Evolutionary conservation across 2,329 filamentous ascomycete genomes (phyloP), one percentile per base, ranked within the genome.

Genomic region (Aspergillus calidoustus): DNA sequence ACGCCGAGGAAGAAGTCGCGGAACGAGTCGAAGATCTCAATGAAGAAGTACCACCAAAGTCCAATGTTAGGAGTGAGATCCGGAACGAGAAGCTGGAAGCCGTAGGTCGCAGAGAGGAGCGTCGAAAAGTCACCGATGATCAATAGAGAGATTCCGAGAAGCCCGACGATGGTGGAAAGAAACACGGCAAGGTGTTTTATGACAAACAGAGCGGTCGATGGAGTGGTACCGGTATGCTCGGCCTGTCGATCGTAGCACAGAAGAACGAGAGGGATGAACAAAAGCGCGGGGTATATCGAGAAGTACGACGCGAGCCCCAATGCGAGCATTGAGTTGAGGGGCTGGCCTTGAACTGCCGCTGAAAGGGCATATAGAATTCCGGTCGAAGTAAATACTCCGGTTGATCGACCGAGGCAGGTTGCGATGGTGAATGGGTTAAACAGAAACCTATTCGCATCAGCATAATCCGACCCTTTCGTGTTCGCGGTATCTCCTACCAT

Each of bases 1-100:
- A 99, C 93, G 58, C 91, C 95, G 3, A 99, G 86, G 83, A 98
- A 99, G 83, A 99, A 99, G 69, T 91, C 89, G 44, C 95, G 87
- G 84, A 99, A 99, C 1, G 93, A 94, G 79, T 99, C 95, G 76
- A 99, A 99, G 88, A 99, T 99, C 75, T 99, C 94, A 68, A 96
- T 96, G 75, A 99, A 98, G 80, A 99, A 99, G 79, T 99, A 99
- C 95, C 95, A 99, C 95, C 95, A 99, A 1, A 99, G 83, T 1
- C 95, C 95, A 31, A 96, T 91, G 68, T 98, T 99, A 13, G 95
- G 95, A 0, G 94, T 96, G 46, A 99, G 84, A 74, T 99, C 95
- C 8, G 93, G 92, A 3, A 99, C 86, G 1, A 95, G 88, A 43
- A 99, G 84, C 70, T 97, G 93, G 51, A 96, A 92, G 68, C 94